A percentile compares a stretch with the other conserved stretches of the same genome.
Conservation (phyloP, 1,139 yeast genomes). For the Ogataea hybrid region DNA sequence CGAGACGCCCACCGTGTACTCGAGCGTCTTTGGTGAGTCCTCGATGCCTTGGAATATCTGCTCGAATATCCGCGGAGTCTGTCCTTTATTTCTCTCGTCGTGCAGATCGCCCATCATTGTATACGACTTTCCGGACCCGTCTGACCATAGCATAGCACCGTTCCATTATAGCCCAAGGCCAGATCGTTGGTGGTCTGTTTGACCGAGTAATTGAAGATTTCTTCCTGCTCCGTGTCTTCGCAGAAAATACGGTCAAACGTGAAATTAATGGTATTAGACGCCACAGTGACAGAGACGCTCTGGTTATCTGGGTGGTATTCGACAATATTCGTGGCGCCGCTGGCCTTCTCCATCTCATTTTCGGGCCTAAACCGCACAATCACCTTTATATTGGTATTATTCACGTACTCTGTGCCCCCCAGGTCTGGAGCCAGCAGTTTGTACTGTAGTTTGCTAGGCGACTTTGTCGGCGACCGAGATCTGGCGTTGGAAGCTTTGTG, state of each 20-base stretch:
- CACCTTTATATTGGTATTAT: conserved; percentile 49
- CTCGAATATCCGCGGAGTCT: conserved; percentile 72
- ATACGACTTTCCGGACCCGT: conserved; percentile 87
- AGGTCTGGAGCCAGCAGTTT: not conserved
- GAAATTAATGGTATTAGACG: conserved; percentile 34
- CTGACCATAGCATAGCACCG: conserved; percentile 86
- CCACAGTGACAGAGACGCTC: conserved; percentile 15
- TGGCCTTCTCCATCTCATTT: conserved; percentile 28
- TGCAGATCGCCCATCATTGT: conserved; percentile 78
- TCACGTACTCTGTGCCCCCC: conserved; percentile 16
- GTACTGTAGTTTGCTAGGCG: conserved; percentile 7
- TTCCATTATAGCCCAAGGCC: conserved; percentile 78
- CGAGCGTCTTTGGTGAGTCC: conserved; percentile 47
- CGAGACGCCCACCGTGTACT: conserved; percentile 67
- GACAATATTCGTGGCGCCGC: conserved; percentile 25
- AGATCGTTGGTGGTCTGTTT: conserved; percentile 63
- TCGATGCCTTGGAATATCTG: conserved; percentile 49
- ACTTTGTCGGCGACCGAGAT: conserved; percentile 10
- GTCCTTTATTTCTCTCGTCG: conserved; percentile 45
- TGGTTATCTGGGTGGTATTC: conserved; percentile 32
- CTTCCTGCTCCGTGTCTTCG: conserved; percentile 48
- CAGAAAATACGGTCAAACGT: conserved; percentile 69
- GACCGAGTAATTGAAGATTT: conserved; percentile 61
- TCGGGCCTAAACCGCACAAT: conserved; percentile 65
- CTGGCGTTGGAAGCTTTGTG: conserved; percentile 1